These are phyloP conservation scores for Trametes meyenii DNA, from an alignment of 768 basidiomycete genomes.

Conservation along the genomic window DNA sequence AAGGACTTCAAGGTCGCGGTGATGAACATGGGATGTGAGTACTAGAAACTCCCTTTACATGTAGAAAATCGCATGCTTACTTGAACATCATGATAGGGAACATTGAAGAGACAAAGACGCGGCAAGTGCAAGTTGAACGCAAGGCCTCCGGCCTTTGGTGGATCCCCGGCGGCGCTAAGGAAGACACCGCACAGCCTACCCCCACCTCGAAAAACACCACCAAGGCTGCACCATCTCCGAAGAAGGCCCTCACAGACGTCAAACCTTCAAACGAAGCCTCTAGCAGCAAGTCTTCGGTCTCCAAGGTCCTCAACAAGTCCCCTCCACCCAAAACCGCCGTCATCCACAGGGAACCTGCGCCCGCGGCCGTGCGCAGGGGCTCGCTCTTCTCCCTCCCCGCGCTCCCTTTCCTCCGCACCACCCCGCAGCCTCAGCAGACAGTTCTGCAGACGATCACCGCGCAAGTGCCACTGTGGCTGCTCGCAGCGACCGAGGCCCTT, in stretches of 20 bases:
- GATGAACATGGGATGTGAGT: slow-evolving; percentile 80
- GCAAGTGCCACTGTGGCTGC: slow-evolving; percentile 29
- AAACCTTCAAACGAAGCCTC: slow-evolving; percentile 3
- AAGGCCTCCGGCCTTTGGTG: slow-evolving; percentile 32
- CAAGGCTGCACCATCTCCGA: background rate
- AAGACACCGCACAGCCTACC: slow-evolving; percentile 4
- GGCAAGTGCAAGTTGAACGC: slow-evolving; percentile 29
- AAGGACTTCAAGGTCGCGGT: slow-evolving; percentile 79
- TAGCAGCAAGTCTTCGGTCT: background rate
- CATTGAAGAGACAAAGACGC: slow-evolving; percentile 30
- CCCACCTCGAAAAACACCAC: background rate
- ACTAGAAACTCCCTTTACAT: background rate
- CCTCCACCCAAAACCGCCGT: slow-evolving; percentile 6
- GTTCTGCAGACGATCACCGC: slow-evolving; percentile 21
- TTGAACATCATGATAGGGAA: slow-evolving; percentile 15
- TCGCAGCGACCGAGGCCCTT: slow-evolving; percentile 25
- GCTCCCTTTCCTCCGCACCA: slow-evolving; percentile 17
- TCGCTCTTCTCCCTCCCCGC: slow-evolving; percentile 22
- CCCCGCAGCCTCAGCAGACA: slow-evolving; percentile 20
- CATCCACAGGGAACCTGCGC: background rate
- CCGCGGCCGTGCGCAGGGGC: background rate
- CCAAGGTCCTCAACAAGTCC: slow-evolving; percentile 1
- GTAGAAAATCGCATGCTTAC: background rate
- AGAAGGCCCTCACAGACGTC: slow-evolving; percentile 9
- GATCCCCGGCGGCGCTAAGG: slow-evolving; percentile 24